Evolutionary conservation across 2,329 filamentous ascomycete genomes (phyloP).

Genomic region (Aspergillus udagawae): DNA sequence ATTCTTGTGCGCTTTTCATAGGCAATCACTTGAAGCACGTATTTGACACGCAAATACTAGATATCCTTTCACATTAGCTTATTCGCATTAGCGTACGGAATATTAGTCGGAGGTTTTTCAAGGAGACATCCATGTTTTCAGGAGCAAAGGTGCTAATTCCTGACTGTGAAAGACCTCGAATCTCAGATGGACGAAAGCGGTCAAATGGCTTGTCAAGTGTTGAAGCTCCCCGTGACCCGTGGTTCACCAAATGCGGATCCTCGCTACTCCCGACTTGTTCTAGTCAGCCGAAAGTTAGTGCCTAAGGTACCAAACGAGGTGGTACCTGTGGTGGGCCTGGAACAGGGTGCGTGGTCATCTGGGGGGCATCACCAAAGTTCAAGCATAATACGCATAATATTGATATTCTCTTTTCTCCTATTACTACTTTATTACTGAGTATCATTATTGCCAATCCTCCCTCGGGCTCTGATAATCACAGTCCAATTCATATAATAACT

Average conservation of each 20-base stretch:
- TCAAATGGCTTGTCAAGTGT: too few species aligned
- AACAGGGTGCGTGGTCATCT: slow-evolving; percentile 5
- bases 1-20: too few species aligned
- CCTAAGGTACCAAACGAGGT: neutral
- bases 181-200: too few species aligned
- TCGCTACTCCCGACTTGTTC: too few species aligned
- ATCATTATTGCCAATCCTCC: neutral
- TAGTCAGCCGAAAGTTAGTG: neutral
- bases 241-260: neutral
- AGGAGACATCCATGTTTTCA: too few species aligned
- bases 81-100: too few species aligned
- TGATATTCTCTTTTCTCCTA: neutral
- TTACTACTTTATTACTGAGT: neutral
- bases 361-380: neutral
- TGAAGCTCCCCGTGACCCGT: neutral
- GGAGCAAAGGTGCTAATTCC: too few species aligned
- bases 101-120: too few species aligned
- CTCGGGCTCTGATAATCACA: neutral
- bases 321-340: slow-evolving; percentile 1
- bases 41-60: too few species aligned
- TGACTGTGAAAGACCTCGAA: too few species aligned
- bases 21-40: too few species aligned
- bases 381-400: neutral
- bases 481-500: neutral
- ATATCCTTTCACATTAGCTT: too few species aligned